Evolutionary conservation across 371 early-diverging fungal genomes (phyloP).

Genomic region (Saksenaea vasiformis): DNA sequence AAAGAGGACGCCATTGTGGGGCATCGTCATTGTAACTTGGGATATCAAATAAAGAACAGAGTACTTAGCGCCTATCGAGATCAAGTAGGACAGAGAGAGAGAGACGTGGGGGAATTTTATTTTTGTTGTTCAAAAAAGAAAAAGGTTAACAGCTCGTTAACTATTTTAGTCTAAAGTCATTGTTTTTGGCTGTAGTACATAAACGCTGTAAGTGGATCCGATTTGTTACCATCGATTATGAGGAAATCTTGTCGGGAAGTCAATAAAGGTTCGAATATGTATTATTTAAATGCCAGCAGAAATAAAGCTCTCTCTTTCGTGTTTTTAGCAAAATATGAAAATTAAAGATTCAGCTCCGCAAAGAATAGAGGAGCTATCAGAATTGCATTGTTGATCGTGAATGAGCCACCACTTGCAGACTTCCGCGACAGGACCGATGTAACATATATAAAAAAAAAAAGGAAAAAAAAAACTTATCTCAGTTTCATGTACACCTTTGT

Average conservation of each 20-base stretch:
- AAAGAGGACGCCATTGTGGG: too few species aligned
- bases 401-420: not conserved
- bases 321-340: not conserved
- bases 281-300: not conserved
- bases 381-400: constrained; percentile 2
- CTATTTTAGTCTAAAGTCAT: not conserved
- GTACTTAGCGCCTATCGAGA: not conserved
- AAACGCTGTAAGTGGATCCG: not conserved
- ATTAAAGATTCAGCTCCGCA: constrained; percentile 3
- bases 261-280: not conserved
- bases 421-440: constrained; percentile 6
- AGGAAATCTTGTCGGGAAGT: not conserved
- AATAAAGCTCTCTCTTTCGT: not conserved
- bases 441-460: too few species aligned
- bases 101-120: not conserved
- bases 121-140: not conserved
- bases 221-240: not conserved
- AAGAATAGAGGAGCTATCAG: not conserved
- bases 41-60: too few species aligned
- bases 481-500: not conserved
- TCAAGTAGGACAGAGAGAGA: not conserved
- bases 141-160: not conserved
- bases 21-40: too few species aligned
- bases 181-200: not conserved
- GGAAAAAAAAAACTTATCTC: not conserved